Conservation (phyloP, 2,329 filamentous ascomycete genomes). For the Colletotrichum sp. region DNA sequence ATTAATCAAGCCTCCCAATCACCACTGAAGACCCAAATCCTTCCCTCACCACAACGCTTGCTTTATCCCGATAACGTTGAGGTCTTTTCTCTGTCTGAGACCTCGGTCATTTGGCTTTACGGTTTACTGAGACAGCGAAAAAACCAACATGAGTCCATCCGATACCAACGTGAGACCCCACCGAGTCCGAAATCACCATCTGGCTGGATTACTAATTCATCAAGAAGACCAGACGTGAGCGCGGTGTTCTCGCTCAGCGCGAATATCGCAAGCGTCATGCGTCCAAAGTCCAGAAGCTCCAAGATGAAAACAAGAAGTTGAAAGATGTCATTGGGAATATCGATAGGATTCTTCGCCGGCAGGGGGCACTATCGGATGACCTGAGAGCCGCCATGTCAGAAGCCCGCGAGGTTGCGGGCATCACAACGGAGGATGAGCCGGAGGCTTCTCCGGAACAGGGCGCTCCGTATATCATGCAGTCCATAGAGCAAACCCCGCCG, state of each 20-base stretch:
- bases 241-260: constrained; percentile 25
- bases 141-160: neutral
- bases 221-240: constrained; percentile 18
- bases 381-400: neutral
- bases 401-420: neutral
- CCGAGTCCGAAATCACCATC: neutral
- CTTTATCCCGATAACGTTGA: neutral
- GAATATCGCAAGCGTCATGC: constrained; percentile 27
- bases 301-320: constrained; percentile 24
- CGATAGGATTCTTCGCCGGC: neutral
- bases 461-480: fast-evolving
- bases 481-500: neutral
- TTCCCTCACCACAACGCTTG: neutral
- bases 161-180: neutral
- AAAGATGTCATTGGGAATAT: constrained; percentile 11
- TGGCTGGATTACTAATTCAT: neutral
- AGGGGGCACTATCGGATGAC: neutral
- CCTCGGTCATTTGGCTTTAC: fast-evolving
- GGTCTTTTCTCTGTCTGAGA: neutral
- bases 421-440: neutral
- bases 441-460: neutral
- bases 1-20: neutral
- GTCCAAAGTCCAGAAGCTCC: constrained; percentile 21
- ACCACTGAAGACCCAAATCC: neutral
- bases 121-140: neutral